Conservation (phyloP, 202 grass and related monocot genomes). For the Panicum hallii region DNA sequence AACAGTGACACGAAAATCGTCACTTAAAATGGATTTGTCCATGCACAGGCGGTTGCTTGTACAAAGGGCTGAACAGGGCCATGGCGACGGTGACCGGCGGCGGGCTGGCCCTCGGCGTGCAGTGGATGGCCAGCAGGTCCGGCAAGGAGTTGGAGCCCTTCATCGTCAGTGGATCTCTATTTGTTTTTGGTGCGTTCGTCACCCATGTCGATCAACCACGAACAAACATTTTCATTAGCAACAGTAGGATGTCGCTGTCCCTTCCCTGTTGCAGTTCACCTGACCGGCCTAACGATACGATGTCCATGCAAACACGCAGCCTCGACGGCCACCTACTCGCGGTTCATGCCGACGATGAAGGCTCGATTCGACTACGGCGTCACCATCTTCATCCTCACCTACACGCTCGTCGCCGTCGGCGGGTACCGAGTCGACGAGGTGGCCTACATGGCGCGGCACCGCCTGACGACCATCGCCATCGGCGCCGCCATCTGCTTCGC, state of each 20-base stretch:
- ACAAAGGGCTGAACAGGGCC: conserved; percentile 71
- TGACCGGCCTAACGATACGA: neutral
- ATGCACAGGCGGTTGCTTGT: conserved; percentile 55
- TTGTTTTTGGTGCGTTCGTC: conserved; percentile 59
- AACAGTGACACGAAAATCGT: too few species aligned
- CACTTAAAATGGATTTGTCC: neutral
- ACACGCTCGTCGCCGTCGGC: conserved; percentile 64
- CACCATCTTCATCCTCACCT: conserved; percentile 77
- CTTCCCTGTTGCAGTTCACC: neutral
- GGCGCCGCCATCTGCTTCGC: conserved; percentile 58
- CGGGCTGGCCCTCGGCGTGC: conserved; percentile 70
- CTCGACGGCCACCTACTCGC: conserved; percentile 57
- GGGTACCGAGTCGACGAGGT: conserved; percentile 66
- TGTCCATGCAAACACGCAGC: conserved; percentile 36
- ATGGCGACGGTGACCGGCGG: conserved; percentile 51
- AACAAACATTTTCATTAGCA: neutral
- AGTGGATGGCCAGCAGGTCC: conserved; percentile 62
- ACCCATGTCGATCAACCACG: conserved; percentile 32
- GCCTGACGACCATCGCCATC: conserved; percentile 58
- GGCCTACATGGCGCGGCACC: conserved; percentile 47
- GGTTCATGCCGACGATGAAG: conserved; percentile 66
- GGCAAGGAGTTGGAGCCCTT: conserved; percentile 59
- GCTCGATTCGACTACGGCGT: conserved; percentile 77
- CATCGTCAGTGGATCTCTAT: conserved; percentile 59
- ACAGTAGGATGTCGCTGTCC: neutral